Base-by-base conservation (phyloP, 495 filamentous ascomycete species). In the Neurospora sp. region DNA sequence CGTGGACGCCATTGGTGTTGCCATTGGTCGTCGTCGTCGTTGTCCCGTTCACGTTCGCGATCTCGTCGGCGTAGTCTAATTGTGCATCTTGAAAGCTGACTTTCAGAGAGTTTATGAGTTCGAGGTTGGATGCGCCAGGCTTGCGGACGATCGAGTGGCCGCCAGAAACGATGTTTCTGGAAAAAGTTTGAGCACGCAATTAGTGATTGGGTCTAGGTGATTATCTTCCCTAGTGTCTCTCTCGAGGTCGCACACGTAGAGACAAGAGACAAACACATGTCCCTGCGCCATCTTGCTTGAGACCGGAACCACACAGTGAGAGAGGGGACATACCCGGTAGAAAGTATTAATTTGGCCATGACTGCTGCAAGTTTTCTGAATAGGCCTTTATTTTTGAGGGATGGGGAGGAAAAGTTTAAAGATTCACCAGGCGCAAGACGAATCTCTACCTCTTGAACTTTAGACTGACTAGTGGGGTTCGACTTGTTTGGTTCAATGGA, bases 311-410 rank as follows among this genome's bases (percentile, higher is more conserved):
- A 35, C 54, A 18, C 27, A 18, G 35, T 9, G 14, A 7, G 12
- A 62, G 14, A 62, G 16, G 39, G 44, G 71, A 73, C 89, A 80
- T 86, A 95, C 92, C 92, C 94, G 69, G 94, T 97, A 41, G 93
- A 96, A 72, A 97, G 89, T 62, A 97, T 90, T 82, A 97, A 86
- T 85, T 93, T 92, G 84, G 89, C 89, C 85, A 90, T 93, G 23
- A 75, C 72, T 72, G 73, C 59, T 37, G 27, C 0, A 31, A 27
- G 12, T 62, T 0, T 62, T 62, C 3, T 23, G 54, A 62, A 7
- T n/a, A 48, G 23, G 27, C 2, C 27, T 35, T 35, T 31, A 1
- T 54, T 12, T 23, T 54, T 20, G 9, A 10, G 10, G n/a, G 0
- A 54, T 54, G 46, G 4, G 46, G 9, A 54, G 4, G 5, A 23